phyloP scores from a whole-genome alignment of 139 green algal species.

The Chlorella sp. region DNA sequence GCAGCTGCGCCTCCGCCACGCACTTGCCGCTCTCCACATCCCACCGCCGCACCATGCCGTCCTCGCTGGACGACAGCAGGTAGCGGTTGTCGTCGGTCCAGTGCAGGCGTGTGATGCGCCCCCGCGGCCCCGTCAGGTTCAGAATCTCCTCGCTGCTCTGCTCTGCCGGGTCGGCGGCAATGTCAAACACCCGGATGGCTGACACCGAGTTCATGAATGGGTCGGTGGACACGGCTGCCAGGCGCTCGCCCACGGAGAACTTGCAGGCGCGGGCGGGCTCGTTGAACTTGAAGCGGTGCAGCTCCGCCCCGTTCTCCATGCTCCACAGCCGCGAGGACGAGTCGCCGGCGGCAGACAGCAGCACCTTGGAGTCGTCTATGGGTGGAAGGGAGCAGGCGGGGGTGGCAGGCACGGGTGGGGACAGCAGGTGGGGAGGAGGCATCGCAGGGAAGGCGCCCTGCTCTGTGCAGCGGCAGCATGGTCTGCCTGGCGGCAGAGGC shows the following conservation, averaged over 20 bases:
- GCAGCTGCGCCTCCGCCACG: slow-evolving; percentile 19
- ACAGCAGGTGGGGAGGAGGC: neutral
- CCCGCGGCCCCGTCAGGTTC: slow-evolving; percentile 10
- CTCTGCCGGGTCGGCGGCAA: slow-evolving; percentile 71
- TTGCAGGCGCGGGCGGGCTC: slow-evolving; percentile 82
- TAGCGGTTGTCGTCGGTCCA: slow-evolving; percentile 86
- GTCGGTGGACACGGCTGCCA: slow-evolving; percentile 89
- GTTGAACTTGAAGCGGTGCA: slow-evolving; percentile 84
- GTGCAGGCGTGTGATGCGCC: slow-evolving; percentile 77
- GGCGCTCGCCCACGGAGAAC: slow-evolving; percentile 82
- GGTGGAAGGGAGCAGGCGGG: neutral
- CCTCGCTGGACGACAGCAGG: slow-evolving; percentile 89
- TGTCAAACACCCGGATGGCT: slow-evolving; percentile 67
- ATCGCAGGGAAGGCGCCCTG: neutral
- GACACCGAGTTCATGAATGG: slow-evolving; percentile 83
- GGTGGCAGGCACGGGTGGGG: neutral
- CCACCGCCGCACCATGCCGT: slow-evolving; percentile 84
- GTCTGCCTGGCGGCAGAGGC: neutral
- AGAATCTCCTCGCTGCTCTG: slow-evolving; percentile 51
- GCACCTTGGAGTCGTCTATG: slow-evolving; percentile 69
- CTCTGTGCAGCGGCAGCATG: neutral
- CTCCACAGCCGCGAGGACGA: slow-evolving; percentile 93
- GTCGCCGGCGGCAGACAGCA: slow-evolving; percentile 93
- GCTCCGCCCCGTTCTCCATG: slow-evolving; percentile 82
- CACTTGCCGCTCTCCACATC: slow-evolving; percentile 70